These are phyloP conservation scores for Colletotrichum costaricense DNA, from an alignment of 2,329 filamentous ascomycete species.

Conservation along the genomic window DNA sequence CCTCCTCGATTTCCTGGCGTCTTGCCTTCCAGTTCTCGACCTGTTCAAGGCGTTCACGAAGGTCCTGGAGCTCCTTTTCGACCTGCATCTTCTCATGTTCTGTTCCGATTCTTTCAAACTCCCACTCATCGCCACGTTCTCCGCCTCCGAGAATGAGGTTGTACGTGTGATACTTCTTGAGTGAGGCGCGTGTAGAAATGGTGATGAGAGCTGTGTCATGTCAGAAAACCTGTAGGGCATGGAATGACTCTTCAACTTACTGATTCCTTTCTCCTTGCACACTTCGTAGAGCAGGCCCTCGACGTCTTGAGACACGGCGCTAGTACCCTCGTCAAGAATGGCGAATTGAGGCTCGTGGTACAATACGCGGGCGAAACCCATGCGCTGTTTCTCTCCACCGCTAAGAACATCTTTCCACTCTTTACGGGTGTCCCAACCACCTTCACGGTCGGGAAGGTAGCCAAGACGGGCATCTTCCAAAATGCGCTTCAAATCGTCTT, in stretches of 20 bases:
- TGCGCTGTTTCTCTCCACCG: conserved; percentile 95
- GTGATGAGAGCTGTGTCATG: conserved; percentile 81
- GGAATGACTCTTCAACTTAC: conserved; percentile 61
- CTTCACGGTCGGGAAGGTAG: conserved; percentile 91
- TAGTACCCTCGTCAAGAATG: conserved; percentile 95
- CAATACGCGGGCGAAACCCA: conserved; percentile 88
- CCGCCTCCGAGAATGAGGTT: conserved; percentile 88
- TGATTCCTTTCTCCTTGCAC: conserved; percentile 93
- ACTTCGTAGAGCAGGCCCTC: conserved; percentile 94
- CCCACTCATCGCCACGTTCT: conserved; percentile 86
- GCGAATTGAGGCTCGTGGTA: conserved; percentile 97
- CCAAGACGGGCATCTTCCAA: conserved; percentile 87
- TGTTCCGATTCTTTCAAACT: conserved; percentile 93
- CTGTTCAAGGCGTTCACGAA: conserved; percentile 81
- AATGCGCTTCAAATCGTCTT: conserved; percentile 80
- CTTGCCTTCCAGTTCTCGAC: conserved; percentile 88
- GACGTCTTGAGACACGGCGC: conserved; percentile 92
- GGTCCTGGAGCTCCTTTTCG: conserved; percentile 88
- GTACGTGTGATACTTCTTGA: conserved; percentile 96
- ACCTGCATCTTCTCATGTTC: conserved; percentile 93
- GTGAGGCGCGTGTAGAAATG: conserved; percentile 90
- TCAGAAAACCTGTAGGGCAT: conserved; percentile 31
- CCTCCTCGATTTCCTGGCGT: conserved; percentile 82
- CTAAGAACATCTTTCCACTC: conserved; percentile 99
- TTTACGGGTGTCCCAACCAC: conserved; percentile 95